These are phyloP conservation scores for Biscutella auriculata DNA, from an alignment of 441 rosid species.

Conservation along the genomic window DNA sequence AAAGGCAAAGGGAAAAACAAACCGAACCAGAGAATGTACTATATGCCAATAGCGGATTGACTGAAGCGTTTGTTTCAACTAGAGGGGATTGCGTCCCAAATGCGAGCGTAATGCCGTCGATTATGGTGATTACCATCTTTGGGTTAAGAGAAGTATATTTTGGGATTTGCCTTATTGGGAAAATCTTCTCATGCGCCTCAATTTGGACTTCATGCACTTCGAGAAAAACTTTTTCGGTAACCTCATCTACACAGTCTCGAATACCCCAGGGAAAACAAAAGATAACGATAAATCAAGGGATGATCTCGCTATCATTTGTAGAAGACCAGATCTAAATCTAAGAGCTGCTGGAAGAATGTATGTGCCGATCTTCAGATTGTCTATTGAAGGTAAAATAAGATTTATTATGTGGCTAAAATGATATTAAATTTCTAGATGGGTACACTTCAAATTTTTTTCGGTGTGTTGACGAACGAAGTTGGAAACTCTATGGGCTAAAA, in stretches of 20 bases:
- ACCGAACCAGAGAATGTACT: background rate
- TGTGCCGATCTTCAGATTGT: background rate
- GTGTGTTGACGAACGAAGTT: background rate
- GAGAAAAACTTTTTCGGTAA: background rate
- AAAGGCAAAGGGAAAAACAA: no score
- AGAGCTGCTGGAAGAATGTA: background rate
- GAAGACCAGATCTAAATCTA: fast-evolving
- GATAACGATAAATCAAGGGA: background rate
- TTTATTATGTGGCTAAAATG: background rate
- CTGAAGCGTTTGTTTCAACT: background rate
- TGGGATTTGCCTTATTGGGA: background rate
- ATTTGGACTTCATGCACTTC: background rate
- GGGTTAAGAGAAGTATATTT: background rate
- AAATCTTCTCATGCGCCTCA: background rate
- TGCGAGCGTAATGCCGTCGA: background rate
- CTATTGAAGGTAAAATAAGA: background rate
- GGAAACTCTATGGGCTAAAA: background rate
- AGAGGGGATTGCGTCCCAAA: background rate
- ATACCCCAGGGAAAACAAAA: background rate
- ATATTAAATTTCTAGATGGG: background rate
- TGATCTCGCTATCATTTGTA: background rate
- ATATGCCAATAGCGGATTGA: background rate
- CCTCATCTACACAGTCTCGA: background rate
- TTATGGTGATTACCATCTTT: background rate
- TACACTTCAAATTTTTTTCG: background rate